phyloP scores from a whole-genome alignment of 371 early-diverging fungal genomes.

The Homolaphlyctis polyrhiza region DNA sequence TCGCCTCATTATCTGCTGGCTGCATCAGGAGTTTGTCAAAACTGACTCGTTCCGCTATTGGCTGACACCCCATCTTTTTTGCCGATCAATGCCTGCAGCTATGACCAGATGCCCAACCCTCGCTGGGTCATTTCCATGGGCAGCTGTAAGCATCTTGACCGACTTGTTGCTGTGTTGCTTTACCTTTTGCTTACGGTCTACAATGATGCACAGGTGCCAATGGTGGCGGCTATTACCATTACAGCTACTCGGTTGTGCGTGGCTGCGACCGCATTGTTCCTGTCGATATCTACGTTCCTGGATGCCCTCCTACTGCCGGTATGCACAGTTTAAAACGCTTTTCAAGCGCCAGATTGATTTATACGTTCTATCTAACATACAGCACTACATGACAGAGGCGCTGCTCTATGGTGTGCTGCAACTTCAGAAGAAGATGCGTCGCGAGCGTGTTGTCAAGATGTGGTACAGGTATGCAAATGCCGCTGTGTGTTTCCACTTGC shows the following conservation, averaged over 20 bases:
- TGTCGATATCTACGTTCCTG: constrained; percentile 89
- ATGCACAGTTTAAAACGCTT: not conserved
- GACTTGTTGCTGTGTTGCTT: not conserved
- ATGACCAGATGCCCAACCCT: constrained; percentile 87
- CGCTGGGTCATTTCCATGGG: constrained; percentile 99
- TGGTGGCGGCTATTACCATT: constrained; percentile 98
- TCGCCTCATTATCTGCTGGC: not conserved
- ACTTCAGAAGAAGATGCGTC: constrained; percentile 95
- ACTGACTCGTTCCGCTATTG: too few species aligned
- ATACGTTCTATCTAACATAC: not conserved
- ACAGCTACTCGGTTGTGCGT: constrained; percentile 87
- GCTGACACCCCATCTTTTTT: too few species aligned
- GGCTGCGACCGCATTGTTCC: constrained; percentile 97
- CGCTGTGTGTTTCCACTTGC: not conserved
- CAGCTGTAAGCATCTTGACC: constrained; percentile 52
- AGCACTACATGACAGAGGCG: constrained; percentile 55
- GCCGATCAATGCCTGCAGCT: too few species aligned
- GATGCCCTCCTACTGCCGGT: constrained; percentile 93
- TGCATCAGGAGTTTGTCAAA: too few species aligned
- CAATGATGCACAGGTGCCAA: constrained; percentile 59
- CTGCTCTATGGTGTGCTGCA: constrained; percentile 94
- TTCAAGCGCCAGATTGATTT: too few species aligned
- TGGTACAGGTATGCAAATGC: constrained; percentile 50
- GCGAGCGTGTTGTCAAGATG: constrained; percentile 56
- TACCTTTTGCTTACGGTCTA: not conserved